Base-by-base conservation (phyloP, 345 rosid genomes). In the Streptanthus diversifolius region DNA sequence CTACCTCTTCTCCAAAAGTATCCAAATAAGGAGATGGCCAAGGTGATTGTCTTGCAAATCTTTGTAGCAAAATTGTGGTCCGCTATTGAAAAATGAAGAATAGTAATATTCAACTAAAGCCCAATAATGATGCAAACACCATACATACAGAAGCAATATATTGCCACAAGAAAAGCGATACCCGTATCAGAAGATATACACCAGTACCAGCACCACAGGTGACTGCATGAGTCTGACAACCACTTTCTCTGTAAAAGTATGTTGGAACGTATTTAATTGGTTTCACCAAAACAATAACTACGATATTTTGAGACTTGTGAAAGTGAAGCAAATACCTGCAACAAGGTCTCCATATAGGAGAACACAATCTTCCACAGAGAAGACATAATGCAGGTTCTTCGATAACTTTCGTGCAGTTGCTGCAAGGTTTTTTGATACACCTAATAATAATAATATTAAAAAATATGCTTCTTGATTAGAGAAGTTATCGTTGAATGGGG, bases 21-120 rank as follows among this genome's bases (percentile, higher is more conserved):
- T 95, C 99, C 84, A 95, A 84, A 81, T 90, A 95, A 5, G 84
- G 98, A 44, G 99, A 91, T 12, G 90, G 96, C 99, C 99, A 95
- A 70, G 85, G 83, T 70, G 99, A 85, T 72, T 82, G 96, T 22
- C 90, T 92, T 7, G 84, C 90, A 77, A 80, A 84, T 78, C 99
- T 84, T 80, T 86, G 95, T 22, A 95, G 83, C 73, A 88, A 76
- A 79, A 90, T 86, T 35, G 91, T 86, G 44, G 99, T 91, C 80
- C 80, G 87, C 99, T 95, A 75, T 61, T 7, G 13, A 19, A 35
- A 66, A 17, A 43, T 24, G 63, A 52, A 73, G 25, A 75, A 9
- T 8, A 14, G 37, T 19, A 52, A 32, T 33, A 55, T 63, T 73
- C 70, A 43, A 25, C 54, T 67, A 47, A 58, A 39, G 14, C 66